These are phyloP conservation scores for Scheffersomyces amazonensis DNA, from an alignment of 805 yeast species.

Conservation along the genomic window DNA sequence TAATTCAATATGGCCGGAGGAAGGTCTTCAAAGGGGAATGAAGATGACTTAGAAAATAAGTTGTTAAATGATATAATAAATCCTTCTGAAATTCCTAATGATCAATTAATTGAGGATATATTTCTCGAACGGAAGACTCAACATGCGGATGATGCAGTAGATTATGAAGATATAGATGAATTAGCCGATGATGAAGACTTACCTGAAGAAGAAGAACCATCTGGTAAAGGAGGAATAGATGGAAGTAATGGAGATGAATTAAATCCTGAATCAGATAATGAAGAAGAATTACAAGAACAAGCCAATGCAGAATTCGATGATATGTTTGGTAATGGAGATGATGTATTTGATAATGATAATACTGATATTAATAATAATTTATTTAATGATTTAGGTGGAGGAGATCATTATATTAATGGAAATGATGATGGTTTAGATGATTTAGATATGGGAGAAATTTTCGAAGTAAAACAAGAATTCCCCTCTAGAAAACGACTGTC, in stretches of 20 bases:
- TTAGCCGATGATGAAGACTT: conserved; percentile 79
- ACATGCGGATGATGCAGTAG: conserved; percentile 91
- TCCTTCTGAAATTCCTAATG: conserved; percentile 31
- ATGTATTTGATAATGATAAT: conserved; percentile 14
- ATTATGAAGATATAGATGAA: conserved; percentile 92
- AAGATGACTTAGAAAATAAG: no score
- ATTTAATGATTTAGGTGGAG: conserved; percentile 13
- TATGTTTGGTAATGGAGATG: conserved; percentile 28
- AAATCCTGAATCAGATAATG: conserved; percentile 11
- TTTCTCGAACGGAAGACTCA: conserved; percentile 39
- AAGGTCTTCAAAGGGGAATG: no score
- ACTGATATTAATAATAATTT: conserved; percentile 17
- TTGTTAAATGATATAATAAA: conserved; percentile 14
- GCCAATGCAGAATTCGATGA: conserved; percentile 42
- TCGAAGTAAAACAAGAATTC: conserved; percentile 12
- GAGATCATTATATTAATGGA: conserved; percentile 1
- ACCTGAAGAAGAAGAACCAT: conserved; percentile 24
- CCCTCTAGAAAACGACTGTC: conserved; percentile 13
- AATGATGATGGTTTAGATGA: conserved; percentile 22
- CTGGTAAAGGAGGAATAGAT: no score
- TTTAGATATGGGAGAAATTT: conserved; percentile 17
- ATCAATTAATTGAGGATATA: conserved; percentile 35
- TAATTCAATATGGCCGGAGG: no score
- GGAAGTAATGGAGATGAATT: no score
- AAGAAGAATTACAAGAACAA: conserved; percentile 20